Evolutionary conservation across 768 basidiomycete genomes (phyloP), one percentile per base, ranked within the genome.

Genomic region (Mrakia frigida): DNA sequence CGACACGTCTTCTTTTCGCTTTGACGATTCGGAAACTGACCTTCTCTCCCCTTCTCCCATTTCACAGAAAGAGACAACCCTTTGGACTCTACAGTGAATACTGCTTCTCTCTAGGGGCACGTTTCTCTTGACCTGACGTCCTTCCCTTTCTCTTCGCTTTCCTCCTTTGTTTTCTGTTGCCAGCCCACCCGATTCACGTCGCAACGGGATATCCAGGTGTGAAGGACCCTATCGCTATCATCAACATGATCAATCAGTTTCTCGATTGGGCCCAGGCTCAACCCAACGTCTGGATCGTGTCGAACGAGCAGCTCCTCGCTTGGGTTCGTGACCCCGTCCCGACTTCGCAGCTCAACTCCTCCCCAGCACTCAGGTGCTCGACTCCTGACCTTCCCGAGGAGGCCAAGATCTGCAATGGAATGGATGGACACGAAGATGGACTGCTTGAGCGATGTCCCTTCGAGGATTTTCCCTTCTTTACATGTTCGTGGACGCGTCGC

Each of bases 191-290:
- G 41, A 90, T 92, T 81, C 90, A 92, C 84, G 81, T 91, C 67
- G 87, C 90, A 1, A 77, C 76, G 13, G 56, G 53, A 21, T 77
- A 77, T 25, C 76, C 76, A 6, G 56, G 88, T 88, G 75, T 72
- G 86, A 81, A 5, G 56, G 72, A 43, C 6, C 82, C 84, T 4
- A 85, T 85, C 67, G 86, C 86, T 3, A 90, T 88, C 6, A 89
- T 92, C 80, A 80, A 85, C 39, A 92, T 92, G 91, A 88, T 93
- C 82, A 92, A 92, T 80, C 80, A 86, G 28, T 92, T 91, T 85
- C 84, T 92, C 50, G 91, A 92, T 82, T 93, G 91, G 91, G 91
- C 89, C 0, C 92, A 93, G 80, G 79, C 86, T 78, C 89, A 90
- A 81, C 86, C 86, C 68, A 86, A 92, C 81, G 90, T 90, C 0